phyloP scores from a whole-genome alignment of 805 yeast genomes.

The Clavispora vitiphila region DNA sequence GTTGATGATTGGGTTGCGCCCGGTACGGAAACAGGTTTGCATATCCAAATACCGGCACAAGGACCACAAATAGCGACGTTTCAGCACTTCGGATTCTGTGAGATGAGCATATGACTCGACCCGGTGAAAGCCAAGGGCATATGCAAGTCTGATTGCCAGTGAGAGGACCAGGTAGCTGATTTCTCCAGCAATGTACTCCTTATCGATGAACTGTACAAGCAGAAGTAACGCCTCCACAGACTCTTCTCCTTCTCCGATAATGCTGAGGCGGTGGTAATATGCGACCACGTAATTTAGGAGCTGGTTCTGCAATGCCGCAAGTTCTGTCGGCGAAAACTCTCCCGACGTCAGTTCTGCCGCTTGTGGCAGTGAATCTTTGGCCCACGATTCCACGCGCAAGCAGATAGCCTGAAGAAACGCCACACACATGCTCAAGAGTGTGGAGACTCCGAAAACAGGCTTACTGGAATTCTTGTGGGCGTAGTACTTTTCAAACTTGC shows the following conservation, averaged over 20 bases:
- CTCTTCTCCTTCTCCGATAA: slow-evolving; percentile 7
- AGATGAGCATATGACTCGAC: slow-evolving; percentile 38
- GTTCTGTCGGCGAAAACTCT: not conserved
- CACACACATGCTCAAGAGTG: slow-evolving; percentile 6
- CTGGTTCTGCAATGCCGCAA: not conserved
- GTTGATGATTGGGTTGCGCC: slow-evolving; percentile 45
- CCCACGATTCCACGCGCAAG: not conserved
- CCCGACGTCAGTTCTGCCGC: not conserved
- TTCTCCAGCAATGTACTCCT: slow-evolving; percentile 5
- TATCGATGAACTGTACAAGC: slow-evolving; percentile 5
- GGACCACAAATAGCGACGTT: slow-evolving; percentile 46
- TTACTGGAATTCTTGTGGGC: slow-evolving; percentile 1
- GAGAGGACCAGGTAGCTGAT: slow-evolving; percentile 36
- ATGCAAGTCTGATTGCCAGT: slow-evolving; percentile 48
- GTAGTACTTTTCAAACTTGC: slow-evolving; percentile 5
- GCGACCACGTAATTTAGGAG: slow-evolving; percentile 5
- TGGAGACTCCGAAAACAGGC: slow-evolving; percentile 1
- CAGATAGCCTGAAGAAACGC: slow-evolving; percentile 1
- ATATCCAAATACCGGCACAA: slow-evolving; percentile 42
- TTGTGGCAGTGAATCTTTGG: not conserved
- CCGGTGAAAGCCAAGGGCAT: slow-evolving; percentile 54
- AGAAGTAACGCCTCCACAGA: slow-evolving; percentile 7
- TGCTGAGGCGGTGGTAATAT: slow-evolving; percentile 4
- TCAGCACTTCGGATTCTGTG: slow-evolving; percentile 27
- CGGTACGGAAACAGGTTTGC: slow-evolving; percentile 39